Conservation (phyloP, 192 early-diverging fungal species). For the Coemansia furcata region DNA sequence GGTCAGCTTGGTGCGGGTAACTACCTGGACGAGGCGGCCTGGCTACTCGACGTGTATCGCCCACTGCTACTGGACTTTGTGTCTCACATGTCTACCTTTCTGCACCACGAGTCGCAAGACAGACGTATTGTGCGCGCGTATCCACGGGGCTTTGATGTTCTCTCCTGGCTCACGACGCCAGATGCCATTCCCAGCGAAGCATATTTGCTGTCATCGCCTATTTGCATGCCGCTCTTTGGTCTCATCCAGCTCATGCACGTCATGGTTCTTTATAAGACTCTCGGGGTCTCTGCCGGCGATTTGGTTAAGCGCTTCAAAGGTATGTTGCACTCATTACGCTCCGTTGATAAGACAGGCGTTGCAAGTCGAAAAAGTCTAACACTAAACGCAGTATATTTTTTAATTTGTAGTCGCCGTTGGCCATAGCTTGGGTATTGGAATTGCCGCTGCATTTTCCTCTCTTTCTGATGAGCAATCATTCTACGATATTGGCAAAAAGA, state of each 20-base stretch:
- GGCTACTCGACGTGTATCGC: conserved; percentile 71
- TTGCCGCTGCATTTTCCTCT: conserved; percentile 79
- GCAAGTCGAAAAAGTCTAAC: neutral
- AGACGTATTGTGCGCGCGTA: conserved; percentile 56
- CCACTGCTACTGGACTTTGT: conserved; percentile 70
- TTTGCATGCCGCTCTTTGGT: conserved; percentile 82
- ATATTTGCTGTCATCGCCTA: conserved; percentile 68
- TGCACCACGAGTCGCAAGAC: conserved; percentile 57
- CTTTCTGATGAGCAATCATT: conserved; percentile 80
- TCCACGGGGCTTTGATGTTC: conserved; percentile 70
- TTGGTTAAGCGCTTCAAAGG: conserved; percentile 29
- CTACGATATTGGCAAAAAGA: conserved; percentile 69
- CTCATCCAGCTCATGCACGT: conserved; percentile 85
- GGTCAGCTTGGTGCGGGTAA: conserved; percentile 87
- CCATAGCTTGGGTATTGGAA: conserved; percentile 88
- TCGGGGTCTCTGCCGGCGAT: conserved; percentile 55
- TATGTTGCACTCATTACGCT: conserved; percentile 1
- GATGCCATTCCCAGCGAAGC: conserved; percentile 67
- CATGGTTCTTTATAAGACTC: conserved; percentile 65
- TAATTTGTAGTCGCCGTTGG: conserved; percentile 59
- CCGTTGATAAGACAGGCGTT: no score
- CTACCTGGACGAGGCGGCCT: conserved; percentile 79
- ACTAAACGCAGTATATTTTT: neutral
- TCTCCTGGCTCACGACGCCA: conserved; percentile 72
- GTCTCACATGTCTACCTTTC: conserved; percentile 66